A percentile compares a stretch with the other conserved stretches of the same genome.
Evolutionary conservation across 352 stramenopile genomes (phyloP).

Genomic region (Pythium monospermum): DNA sequence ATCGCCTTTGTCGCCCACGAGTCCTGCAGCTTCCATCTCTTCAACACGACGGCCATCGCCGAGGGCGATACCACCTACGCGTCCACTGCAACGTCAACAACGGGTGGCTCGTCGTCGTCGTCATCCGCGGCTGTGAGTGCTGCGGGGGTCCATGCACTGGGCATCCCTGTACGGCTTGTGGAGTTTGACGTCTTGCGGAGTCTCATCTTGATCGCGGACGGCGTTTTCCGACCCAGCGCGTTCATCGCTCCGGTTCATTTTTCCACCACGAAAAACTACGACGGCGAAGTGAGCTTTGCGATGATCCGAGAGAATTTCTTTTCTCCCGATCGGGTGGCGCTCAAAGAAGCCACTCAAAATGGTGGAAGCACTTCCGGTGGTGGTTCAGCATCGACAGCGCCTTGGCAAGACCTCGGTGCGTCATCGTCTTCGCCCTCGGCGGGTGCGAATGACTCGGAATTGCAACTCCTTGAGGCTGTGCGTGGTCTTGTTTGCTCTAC

Average conservation of each 20-base stretch:
- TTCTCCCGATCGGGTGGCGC: slow-evolving; percentile 33
- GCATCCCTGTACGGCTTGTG: slow-evolving; percentile 41
- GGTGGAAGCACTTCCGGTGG: neutral
- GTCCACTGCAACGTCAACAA: neutral
- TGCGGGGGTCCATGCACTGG: neutral
- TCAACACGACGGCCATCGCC: slow-evolving; percentile 22
- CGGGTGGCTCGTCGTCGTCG: too few relatives aligned
- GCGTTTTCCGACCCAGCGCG: slow-evolving; percentile 37
- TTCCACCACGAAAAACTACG: slow-evolving; percentile 28
- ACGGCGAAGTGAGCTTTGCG: slow-evolving; percentile 39
- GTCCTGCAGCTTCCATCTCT: slow-evolving; percentile 47
- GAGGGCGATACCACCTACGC: slow-evolving; percentile 2
- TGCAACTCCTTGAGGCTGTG: slow-evolving; percentile 26
- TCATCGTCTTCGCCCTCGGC: neutral
- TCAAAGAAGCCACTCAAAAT: slow-evolving; percentile 31
- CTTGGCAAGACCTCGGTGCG: slow-evolving; percentile 29
- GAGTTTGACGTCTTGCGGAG: slow-evolving; percentile 59
- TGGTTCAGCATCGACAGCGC: slow-evolving; percentile 13
- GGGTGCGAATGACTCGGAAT: slow-evolving; percentile 28
- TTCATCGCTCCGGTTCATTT: slow-evolving; percentile 45
- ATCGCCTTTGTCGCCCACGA: slow-evolving; percentile 33
- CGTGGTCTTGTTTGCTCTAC: slow-evolving; percentile 26
- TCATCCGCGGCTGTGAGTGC: neutral
- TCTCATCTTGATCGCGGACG: slow-evolving; percentile 43
- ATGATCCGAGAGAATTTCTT: slow-evolving; percentile 59